Conservation (phyloP, 352 stramenopile species). For the Elongisporangium anandrum region DNA sequence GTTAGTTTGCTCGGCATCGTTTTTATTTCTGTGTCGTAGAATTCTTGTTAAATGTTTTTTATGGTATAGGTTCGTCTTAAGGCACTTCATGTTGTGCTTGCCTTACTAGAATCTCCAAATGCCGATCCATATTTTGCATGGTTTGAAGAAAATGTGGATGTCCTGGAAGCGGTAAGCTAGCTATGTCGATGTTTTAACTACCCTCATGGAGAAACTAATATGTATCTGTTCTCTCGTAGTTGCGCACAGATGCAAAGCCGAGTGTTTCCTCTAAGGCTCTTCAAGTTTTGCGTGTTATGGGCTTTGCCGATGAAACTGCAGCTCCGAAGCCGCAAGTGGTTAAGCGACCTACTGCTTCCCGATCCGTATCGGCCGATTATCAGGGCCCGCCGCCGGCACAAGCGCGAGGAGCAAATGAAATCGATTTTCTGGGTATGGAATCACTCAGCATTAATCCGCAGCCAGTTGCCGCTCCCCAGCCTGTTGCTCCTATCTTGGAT, state of each 20-base stretch:
- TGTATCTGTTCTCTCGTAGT: slow-evolving; percentile 16
- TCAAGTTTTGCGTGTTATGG: slow-evolving; percentile 65
- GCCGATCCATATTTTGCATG: slow-evolving; percentile 65
- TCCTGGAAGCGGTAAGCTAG: slow-evolving; percentile 62
- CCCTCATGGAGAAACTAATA: slow-evolving; percentile 1
- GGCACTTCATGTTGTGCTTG: slow-evolving; percentile 74
- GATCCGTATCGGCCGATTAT: neutral
- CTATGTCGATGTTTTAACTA: neutral
- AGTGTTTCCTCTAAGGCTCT: slow-evolving; percentile 72
- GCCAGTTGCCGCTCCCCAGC: slow-evolving; percentile 3
- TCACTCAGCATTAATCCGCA: slow-evolving; percentile 38
- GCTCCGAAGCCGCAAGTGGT: slow-evolving; percentile 15
- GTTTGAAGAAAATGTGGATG: slow-evolving; percentile 82
- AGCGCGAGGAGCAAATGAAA: slow-evolving; percentile 22
- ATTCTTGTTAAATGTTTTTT: neutral
- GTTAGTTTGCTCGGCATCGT: slow-evolving; percentile 9
- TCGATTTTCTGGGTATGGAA: slow-evolving; percentile 78
- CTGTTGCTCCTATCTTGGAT: slow-evolving; percentile 11
- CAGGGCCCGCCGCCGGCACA: neutral
- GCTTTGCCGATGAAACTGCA: slow-evolving; percentile 45
- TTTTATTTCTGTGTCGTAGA: neutral
- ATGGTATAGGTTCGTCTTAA: slow-evolving; percentile 49
- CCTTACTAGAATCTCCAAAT: slow-evolving; percentile 66
- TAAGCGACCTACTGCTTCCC: slow-evolving; percentile 8
- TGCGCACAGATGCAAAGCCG: slow-evolving; percentile 71